A percentile compares a stretch with the other conserved stretches of the same genome.
Evolutionary conservation across 805 yeast species (phyloP).

Genomic region (Tetrapisispora arboricola): DNA sequence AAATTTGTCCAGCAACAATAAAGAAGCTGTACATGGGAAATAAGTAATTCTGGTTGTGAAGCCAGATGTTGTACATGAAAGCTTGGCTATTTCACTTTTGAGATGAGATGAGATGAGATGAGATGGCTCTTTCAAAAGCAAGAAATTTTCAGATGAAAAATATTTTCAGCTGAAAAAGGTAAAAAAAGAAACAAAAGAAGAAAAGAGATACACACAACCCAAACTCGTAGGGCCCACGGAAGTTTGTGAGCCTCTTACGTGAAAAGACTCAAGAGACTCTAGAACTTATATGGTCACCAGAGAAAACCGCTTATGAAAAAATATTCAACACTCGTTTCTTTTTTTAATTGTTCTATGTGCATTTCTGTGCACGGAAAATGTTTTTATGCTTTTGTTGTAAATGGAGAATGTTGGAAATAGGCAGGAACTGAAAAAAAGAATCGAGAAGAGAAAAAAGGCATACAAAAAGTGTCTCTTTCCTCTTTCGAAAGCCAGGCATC

Average conservation of each 20-base stretch:
- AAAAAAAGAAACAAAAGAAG: background rate
- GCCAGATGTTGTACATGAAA: too few relatives aligned
- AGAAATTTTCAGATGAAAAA: background rate
- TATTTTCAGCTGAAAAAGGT: background rate
- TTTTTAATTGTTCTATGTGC: background rate
- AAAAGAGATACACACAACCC: background rate
- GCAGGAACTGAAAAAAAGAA: too few relatives aligned
- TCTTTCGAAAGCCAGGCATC: too few relatives aligned
- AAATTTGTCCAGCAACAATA: too few relatives aligned
- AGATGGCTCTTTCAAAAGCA: background rate
- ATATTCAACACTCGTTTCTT: background rate
- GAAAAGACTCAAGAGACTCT: background rate
- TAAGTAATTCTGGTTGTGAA: too few relatives aligned
- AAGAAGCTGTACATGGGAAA: too few relatives aligned
- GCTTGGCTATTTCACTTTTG: background rate
- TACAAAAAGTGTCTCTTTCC: too few relatives aligned
- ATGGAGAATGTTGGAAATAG: too few relatives aligned
- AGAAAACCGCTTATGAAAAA: background rate
- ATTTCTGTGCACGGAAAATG: background rate
- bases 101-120: slow-evolving; percentile 3
- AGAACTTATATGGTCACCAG: too few relatives aligned
- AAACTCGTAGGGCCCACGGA: too few relatives aligned
- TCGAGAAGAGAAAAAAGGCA: too few relatives aligned
- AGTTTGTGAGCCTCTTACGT: background rate
- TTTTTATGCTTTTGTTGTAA: background rate